These are phyloP conservation scores for Trichomonascaceae sp. DNA, from an alignment of 1,139 yeast species.

Conservation along the genomic window DNA sequence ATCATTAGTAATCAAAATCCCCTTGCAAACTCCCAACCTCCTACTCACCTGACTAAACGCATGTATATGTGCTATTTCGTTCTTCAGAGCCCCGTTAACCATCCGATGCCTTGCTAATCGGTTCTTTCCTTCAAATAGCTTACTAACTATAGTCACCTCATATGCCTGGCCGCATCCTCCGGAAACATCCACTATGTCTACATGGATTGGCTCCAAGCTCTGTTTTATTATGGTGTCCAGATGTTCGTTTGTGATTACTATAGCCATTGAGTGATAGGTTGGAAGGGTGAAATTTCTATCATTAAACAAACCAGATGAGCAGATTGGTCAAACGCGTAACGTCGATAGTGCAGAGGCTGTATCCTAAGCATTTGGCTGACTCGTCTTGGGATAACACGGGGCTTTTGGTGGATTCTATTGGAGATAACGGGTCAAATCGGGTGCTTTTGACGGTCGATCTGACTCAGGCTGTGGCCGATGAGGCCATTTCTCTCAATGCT, in stretches of 20 bases:
- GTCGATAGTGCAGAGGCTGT: slow-evolving; percentile 51
- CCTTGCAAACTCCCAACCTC: neutral
- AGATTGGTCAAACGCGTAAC: slow-evolving; percentile 16
- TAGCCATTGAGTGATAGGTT: slow-evolving; percentile 1
- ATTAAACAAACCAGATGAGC: slow-evolving; percentile 9
- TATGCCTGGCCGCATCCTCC: slow-evolving; percentile 87
- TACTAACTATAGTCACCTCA: slow-evolving; percentile 75
- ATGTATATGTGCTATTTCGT: slow-evolving; percentile 79
- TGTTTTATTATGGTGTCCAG: slow-evolving; percentile 29
- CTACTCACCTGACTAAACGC: slow-evolving; percentile 89
- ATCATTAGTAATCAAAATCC: neutral
- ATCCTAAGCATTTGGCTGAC: slow-evolving; percentile 75
- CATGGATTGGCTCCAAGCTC: slow-evolving; percentile 33
- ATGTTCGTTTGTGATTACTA: slow-evolving; percentile 18
- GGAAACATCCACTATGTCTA: slow-evolving; percentile 35
- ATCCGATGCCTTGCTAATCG: slow-evolving; percentile 79
- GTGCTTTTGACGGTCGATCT: slow-evolving; percentile 77
- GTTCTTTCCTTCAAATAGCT: slow-evolving; percentile 69
- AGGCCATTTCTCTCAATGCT: slow-evolving; percentile 54
- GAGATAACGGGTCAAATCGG: slow-evolving; percentile 21
- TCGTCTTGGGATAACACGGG: slow-evolving; percentile 94
- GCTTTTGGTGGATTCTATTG: slow-evolving; percentile 58
- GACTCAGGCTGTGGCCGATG: slow-evolving; percentile 77
- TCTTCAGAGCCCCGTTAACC: slow-evolving; percentile 72
- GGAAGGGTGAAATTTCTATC: neutral